phyloP scores from a whole-genome alignment of 768 basidiomycete genomes.

The Mycena alexandri region DNA sequence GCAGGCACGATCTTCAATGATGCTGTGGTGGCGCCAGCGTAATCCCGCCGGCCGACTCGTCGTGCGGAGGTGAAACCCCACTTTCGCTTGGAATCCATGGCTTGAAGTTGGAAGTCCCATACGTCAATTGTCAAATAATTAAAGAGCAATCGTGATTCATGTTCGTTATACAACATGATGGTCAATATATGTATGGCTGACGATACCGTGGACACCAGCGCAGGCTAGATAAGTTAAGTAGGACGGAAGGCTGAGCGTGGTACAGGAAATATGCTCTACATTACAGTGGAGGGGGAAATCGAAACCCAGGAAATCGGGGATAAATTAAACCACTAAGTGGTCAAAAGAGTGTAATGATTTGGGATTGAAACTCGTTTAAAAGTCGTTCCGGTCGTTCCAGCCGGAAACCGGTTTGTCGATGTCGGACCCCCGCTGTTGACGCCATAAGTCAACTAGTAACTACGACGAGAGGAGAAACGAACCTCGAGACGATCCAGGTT shows the following conservation, averaged over 20 bases:
- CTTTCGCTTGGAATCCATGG: too few species aligned
- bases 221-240: conserved; percentile 1
- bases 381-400: conserved; percentile 18
- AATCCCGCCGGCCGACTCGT: too few species aligned
- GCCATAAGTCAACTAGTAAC: not conserved
- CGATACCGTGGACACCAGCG: not conserved
- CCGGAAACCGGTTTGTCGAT: conserved; percentile 11
- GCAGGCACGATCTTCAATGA: too few species aligned
- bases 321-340: conserved; percentile 16
- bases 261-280: not conserved
- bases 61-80: too few species aligned
- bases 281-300: not conserved
- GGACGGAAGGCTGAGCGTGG: not conserved
- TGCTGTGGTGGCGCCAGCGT: too few species aligned
- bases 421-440: not conserved
- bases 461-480: not conserved
- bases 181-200: not conserved
- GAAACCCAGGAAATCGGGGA: conserved; percentile 1
- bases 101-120: too few species aligned
- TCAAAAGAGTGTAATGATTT: conserved; percentile 1
- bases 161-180: not conserved
- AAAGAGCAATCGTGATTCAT: not conserved
- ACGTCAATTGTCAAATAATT: too few species aligned
- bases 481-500: conserved; percentile 33
- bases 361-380: not conserved